A percentile compares a stretch with the other conserved stretches of the same genome.
Conservation (phyloP, 495 filamentous ascomycete genomes). For the Geoglossum glabrum region DNA sequence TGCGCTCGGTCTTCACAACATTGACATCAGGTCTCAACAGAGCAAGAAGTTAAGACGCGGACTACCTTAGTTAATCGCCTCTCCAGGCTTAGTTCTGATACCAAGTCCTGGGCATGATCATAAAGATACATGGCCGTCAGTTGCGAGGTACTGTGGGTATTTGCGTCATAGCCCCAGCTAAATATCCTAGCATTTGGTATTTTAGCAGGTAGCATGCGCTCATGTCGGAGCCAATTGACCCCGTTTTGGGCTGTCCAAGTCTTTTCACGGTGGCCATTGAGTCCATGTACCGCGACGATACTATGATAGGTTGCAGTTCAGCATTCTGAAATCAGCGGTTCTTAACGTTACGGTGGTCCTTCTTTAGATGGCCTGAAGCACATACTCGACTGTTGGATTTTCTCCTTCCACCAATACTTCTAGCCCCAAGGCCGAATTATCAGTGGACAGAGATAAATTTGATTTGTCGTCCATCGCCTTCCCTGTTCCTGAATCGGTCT, state of each 20-base stretch:
- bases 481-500: too few relatives aligned
- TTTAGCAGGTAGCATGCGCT: conserved; percentile 20
- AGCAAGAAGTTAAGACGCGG: conserved; percentile 4
- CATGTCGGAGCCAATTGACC: conserved; percentile 28
- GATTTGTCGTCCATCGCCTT: too few relatives aligned
- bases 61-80: neutral
- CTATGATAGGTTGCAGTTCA: conserved; percentile 3
- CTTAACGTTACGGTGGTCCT: neutral
- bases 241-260: conserved; percentile 45
- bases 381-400: neutral
- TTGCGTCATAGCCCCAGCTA: conserved; percentile 72
- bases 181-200: conserved; percentile 36
- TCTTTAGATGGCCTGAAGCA: neutral
- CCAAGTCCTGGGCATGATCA: conserved; percentile 66
- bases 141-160: conserved; percentile 33
- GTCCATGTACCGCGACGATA: conserved; percentile 42
- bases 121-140: conserved; percentile 53
- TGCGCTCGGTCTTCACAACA: conserved; percentile 31
- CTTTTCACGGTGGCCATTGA: conserved; percentile 56
- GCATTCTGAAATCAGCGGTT: neutral
- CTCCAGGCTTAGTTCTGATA: conserved; percentile 36
- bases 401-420: neutral
- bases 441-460: neutral
- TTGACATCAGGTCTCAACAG: conserved; percentile 16
- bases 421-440: neutral